Base-by-base conservation (phyloP, 805 yeast species). In the Ogataea allantospora region DNA sequence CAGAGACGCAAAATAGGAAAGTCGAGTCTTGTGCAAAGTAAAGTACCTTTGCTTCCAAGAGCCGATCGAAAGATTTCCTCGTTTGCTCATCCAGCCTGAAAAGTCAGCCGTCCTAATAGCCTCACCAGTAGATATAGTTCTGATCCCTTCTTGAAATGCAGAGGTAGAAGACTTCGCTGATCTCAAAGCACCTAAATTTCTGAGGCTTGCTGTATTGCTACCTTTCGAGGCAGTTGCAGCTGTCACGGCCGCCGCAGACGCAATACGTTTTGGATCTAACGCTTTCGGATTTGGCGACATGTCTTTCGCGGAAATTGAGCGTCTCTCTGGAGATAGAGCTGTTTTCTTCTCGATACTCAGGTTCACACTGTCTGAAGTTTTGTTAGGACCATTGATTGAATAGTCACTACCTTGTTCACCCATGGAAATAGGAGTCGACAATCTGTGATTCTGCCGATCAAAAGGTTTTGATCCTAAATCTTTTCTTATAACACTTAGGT, bases 31-130 rank as follows among this genome's bases (percentile, higher is more conserved):
- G 63, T 93, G 96, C 23, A 93, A 68, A 0, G 91, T 80, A 57
- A 89, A 89, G 53, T 71, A 81, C 35, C 99, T 75, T 40, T 82
- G 81, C 53, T 89, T 83, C 98, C 99, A 93, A 12, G 88, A 77
- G n/a, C 89, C 87, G 53, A 84, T 77, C 4, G 95, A 77, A 42
- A 82, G 73, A 42, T 83, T 85, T 16, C 96, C 95, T 48, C 85
- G 80, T 62, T 93, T 93, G 36, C 88, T 78, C 96, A 93, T 87
- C 96, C 97, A 93, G 2, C 99, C 99, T 33, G 87, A 79, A 51
- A 70, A 78, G 38, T 73, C 83, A 0, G 97, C 87, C 6, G 82
- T 67, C 49, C 77, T 77, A 32, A 84, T 76, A 0, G 98, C 83
- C 30, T 86, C 84, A 44, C 76, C 78, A 0, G 96, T 95, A 0